Percentiles rank a stretch among this genome's conserved stretches.
Conservation (phyloP, 176 grass and related monocot genomes). For the Bolboschoenus planiculmis region DNA sequence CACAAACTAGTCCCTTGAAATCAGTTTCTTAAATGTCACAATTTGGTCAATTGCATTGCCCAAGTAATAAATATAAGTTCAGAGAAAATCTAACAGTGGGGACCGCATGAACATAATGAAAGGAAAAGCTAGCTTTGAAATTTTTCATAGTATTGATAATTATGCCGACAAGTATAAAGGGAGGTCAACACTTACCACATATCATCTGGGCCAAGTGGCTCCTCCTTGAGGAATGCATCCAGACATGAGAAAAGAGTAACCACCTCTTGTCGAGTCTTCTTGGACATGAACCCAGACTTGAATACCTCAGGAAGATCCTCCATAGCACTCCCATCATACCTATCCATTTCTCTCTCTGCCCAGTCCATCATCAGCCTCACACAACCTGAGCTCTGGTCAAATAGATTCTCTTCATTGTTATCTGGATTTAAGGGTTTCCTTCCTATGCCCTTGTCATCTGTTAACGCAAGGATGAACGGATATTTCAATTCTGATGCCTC, state of each 20-base stretch:
- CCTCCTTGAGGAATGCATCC: slow-evolving; percentile 90
- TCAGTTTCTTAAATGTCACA: background rate
- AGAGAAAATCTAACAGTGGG: background rate
- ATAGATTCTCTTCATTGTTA: background rate
- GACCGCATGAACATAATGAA: background rate
- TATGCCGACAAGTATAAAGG: background rate
- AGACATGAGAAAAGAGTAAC: slow-evolving; percentile 91
- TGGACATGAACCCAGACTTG: slow-evolving; percentile 74
- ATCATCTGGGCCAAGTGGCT: slow-evolving; percentile 93
- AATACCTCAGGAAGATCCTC: slow-evolving; percentile 81
- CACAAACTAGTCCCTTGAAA: background rate
- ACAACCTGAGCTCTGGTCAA: slow-evolving; percentile 21
- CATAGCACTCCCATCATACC: slow-evolving; percentile 62
- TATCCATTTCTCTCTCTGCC: slow-evolving; percentile 61
- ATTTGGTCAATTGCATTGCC: background rate
- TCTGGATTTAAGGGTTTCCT: slow-evolving; percentile 43
- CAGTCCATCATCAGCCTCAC: slow-evolving; percentile 71
- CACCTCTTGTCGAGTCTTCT: slow-evolving; percentile 85
- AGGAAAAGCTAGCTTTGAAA: background rate
- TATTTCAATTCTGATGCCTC: slow-evolving; percentile 23
- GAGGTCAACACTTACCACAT: slow-evolving; percentile 75
- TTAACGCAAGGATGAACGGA: slow-evolving; percentile 58
- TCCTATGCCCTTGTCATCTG: slow-evolving; percentile 63
- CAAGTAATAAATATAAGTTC: slow-evolving; percentile 2
- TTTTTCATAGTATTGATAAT: background rate